These are phyloP conservation scores for Myrica gale DNA, from an alignment of 306 rosid species.

Conservation along the genomic window DNA sequence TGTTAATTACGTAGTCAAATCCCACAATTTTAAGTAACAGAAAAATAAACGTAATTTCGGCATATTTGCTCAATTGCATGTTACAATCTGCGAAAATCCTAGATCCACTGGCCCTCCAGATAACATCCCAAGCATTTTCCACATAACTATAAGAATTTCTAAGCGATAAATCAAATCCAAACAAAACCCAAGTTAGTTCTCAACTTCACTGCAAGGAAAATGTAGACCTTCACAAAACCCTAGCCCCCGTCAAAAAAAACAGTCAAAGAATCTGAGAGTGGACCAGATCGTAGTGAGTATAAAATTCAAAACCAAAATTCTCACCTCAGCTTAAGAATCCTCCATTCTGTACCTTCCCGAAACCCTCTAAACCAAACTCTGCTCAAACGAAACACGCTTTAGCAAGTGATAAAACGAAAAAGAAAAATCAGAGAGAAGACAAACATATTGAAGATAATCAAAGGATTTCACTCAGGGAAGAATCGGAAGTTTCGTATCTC, in stretches of 20 bases:
- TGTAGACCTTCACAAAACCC: conserved; percentile 25
- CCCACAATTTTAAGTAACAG: conserved; percentile 14
- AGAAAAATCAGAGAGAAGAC: conserved; percentile 3
- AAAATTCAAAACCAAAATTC: conserved; percentile 28
- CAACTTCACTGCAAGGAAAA: conserved; percentile 27
- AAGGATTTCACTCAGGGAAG: conserved; percentile 26
- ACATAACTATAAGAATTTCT: conserved; percentile 10
- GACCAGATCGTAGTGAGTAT: conserved; percentile 31
- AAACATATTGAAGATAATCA: conserved; percentile 8
- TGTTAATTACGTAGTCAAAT: conserved; percentile 16
- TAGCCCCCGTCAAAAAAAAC: conserved; percentile 12
- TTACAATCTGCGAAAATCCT: conserved; percentile 19
- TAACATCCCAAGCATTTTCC: conserved; percentile 9
- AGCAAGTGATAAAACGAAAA: neutral
- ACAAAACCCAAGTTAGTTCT: conserved; percentile 31
- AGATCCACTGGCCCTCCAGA: conserved; percentile 33
- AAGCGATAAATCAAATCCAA: conserved; percentile 24
- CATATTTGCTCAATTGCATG: conserved; percentile 7
- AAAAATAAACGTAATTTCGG: neutral
- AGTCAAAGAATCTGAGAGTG: conserved; percentile 15
- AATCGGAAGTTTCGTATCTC: conserved; percentile 7
- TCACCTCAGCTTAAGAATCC: conserved; percentile 37
- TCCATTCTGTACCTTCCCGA: conserved; percentile 19
- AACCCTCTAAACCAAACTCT: conserved; percentile 40
- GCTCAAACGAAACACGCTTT: conserved; percentile 37